phyloP scores from a whole-genome alignment of 1,284 basidiomycete species.

The Microbotryum intermedium region DNA sequence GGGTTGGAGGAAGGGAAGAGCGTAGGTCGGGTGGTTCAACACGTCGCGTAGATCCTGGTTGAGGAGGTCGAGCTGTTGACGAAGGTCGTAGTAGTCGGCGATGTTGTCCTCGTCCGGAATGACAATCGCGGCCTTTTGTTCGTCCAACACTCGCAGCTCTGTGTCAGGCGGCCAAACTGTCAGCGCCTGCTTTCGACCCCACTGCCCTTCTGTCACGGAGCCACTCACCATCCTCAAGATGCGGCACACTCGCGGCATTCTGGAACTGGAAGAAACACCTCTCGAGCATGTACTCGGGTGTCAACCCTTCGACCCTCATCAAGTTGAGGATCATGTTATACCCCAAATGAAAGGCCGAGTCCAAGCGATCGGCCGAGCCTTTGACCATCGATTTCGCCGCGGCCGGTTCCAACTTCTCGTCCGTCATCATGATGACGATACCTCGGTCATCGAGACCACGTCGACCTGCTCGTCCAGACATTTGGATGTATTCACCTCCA shows the following conservation, averaged over 20 bases:
- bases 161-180: not conserved
- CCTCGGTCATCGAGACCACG: constrained; percentile 97
- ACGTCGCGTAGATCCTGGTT: constrained; percentile 77
- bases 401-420: constrained; percentile 90
- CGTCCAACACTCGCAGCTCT: constrained; percentile 73
- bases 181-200: not conserved
- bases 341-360: constrained; percentile 96
- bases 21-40: constrained; percentile 88
- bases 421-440: constrained; percentile 99
- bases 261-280: constrained; percentile 98
- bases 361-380: constrained; percentile 91
- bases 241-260: constrained; percentile 78
- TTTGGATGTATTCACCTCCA: constrained; percentile 89
- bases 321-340: constrained; percentile 99
- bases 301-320: constrained; percentile 97
- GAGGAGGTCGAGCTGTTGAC: constrained; percentile 85
- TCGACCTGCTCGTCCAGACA: constrained; percentile 96
- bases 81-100: constrained; percentile 81
- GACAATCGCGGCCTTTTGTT: constrained; percentile 54
- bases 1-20: constrained; percentile 83
- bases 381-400: constrained; percentile 97
- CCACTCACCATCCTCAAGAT: constrained; percentile 68
- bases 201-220: not conserved
- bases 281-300: constrained; percentile 97
- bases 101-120: constrained; percentile 78